Evolutionary conservation across 345 rosid species (phyloP).

Genomic region (Acer yangbiense): DNA sequence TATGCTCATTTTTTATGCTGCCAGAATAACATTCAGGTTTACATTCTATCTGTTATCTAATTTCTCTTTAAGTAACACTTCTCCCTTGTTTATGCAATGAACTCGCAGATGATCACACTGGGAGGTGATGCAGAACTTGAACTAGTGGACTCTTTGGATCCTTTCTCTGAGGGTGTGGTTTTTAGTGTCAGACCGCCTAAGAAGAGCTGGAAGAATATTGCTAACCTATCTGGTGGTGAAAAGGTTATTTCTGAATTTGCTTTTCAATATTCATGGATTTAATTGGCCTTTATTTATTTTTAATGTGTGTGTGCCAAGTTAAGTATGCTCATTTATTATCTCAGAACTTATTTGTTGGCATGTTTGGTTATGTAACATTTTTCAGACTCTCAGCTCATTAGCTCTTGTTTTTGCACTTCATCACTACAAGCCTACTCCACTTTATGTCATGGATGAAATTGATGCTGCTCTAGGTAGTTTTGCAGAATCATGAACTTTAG

Average conservation of each 20-base stretch:
- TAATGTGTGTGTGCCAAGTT: not conserved
- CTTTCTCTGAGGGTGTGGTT: conserved; percentile 97
- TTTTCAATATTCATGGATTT: conserved; percentile 1
- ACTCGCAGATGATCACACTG: conserved; percentile 86
- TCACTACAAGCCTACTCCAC: conserved; percentile 99
- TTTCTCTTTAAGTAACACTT: not conserved
- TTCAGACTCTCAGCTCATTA: conserved; percentile 94
- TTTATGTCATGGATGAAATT: conserved; percentile 97
- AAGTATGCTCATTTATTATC: not conserved
- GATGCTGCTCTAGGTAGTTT: conserved; percentile 91
- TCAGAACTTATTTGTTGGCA: not conserved
- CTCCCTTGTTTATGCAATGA: conserved; percentile 6
- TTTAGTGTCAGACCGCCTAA: conserved; percentile 98
- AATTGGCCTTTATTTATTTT: not conserved
- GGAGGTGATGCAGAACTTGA: conserved; percentile 99
- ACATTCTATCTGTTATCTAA: not conserved
- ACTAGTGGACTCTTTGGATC: conserved; percentile 95
- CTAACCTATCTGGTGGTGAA: conserved; percentile 97
- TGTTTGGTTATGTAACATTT: not conserved
- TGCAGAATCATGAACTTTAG: not conserved
- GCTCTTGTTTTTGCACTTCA: conserved; percentile 98
- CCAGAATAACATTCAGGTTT: not conserved
- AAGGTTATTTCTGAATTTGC: conserved; percentile 48
- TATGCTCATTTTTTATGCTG: not conserved
- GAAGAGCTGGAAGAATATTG: conserved; percentile 98